Conservation (phyloP, 73 alveolate species). For the Paramecium pentaurelia region DNA sequence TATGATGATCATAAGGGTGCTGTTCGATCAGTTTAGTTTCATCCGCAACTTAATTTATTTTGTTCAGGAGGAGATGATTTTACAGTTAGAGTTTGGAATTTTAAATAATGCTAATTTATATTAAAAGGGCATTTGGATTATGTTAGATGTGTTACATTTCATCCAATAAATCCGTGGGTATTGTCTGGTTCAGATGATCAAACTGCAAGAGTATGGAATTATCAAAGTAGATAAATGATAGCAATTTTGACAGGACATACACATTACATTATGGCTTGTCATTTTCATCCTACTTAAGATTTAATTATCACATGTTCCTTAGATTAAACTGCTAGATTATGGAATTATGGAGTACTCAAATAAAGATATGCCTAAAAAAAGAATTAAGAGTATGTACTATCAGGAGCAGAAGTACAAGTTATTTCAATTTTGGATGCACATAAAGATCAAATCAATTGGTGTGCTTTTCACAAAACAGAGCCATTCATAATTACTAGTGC, state of each 20-base stretch:
- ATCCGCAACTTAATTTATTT: constrained; percentile 84
- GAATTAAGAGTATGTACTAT: constrained; percentile 17
- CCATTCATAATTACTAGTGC: constrained; percentile 81
- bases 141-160: constrained; percentile 97
- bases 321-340: constrained; percentile 95
- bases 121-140: constrained; percentile 96
- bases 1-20: constrained; percentile 93
- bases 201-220: constrained; percentile 96
- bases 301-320: constrained; percentile 93
- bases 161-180: constrained; percentile 98
- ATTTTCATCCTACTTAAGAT: constrained; percentile 94
- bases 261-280: constrained; percentile 98
- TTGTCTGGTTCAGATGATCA: constrained; percentile 83
- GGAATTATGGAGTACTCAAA: constrained; percentile 66
- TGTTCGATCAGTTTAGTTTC: constrained; percentile 64
- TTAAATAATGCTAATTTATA: constrained; percentile 75
- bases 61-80: constrained; percentile 99
- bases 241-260: constrained; percentile 95
- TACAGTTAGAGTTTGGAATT: constrained; percentile 85
- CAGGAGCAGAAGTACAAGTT: constrained; percentile 80
- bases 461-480: constrained; percentile 82
- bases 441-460: constrained; percentile 91
- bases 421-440: constrained; percentile 92
- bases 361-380: not conserved
- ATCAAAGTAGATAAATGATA: constrained; percentile 85